phyloP scores from a whole-genome alignment of 2,329 filamentous ascomycete species.

The Fusarium anthophilum region DNA sequence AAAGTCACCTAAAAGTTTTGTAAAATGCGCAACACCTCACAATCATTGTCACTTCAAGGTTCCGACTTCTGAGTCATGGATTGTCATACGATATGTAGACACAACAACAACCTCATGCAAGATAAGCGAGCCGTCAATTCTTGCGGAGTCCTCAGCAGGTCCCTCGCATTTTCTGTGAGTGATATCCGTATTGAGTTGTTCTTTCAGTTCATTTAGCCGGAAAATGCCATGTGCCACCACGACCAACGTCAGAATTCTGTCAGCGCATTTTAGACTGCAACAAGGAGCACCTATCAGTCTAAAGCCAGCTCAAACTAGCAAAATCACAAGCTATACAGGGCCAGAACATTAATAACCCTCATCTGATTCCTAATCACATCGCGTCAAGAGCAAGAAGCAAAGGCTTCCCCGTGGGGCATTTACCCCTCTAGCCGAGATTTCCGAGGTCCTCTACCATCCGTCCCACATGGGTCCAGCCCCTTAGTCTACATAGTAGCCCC shows the following conservation, averaged over 20 bases:
- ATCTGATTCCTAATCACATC: background rate
- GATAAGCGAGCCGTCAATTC: background rate
- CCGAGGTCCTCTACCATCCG: conserved; percentile 2
- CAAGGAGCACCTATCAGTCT: background rate
- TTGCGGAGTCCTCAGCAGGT: background rate
- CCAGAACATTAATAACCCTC: rapidly evolving
- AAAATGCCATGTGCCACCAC: background rate
- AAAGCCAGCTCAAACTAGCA: background rate
- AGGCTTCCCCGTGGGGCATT: background rate
- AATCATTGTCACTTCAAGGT: rapidly evolving
- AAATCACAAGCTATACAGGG: too few species aligned
- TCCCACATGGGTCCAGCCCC: background rate
- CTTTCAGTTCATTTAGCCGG: background rate
- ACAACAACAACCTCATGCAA: background rate
- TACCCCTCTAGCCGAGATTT: conserved; percentile 1
- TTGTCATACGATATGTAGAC: background rate
- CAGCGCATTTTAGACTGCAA: too few species aligned
- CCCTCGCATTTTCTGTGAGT: background rate
- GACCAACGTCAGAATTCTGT: background rate
- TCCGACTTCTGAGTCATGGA: too few species aligned
- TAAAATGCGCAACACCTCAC: too few species aligned
- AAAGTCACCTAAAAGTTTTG: too few species aligned
- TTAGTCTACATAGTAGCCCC: background rate
- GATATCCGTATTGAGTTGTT: background rate
- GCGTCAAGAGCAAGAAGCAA: background rate